Evolutionary conservation across 768 basidiomycete species (phyloP).

Genomic region (Auricularia sp.): DNA sequence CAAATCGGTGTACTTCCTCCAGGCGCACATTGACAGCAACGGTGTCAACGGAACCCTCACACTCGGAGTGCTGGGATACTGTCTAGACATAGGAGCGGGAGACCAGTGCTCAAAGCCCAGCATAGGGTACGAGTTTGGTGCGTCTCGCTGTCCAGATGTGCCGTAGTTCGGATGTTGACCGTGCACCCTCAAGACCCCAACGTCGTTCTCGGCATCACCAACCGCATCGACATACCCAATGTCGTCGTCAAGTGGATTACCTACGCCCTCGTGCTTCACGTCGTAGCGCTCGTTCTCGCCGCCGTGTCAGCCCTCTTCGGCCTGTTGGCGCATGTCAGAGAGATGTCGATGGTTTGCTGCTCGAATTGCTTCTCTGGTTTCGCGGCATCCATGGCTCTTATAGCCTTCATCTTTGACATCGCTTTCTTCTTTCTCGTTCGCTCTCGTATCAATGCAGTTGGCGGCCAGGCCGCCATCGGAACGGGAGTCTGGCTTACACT

Average conservation of each 20-base stretch:
- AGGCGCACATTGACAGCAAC: slow-evolving; percentile 46
- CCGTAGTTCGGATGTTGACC: neutral
- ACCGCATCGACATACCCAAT: slow-evolving; percentile 61
- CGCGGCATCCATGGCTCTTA: slow-evolving; percentile 64
- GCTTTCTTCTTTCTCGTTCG: slow-evolving; percentile 86
- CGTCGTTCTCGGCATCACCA: slow-evolving; percentile 58
- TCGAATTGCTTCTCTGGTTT: slow-evolving; percentile 75
- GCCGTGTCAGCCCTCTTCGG: slow-evolving; percentile 70
- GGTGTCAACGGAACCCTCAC: slow-evolving; percentile 53
- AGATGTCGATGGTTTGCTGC: slow-evolving; percentile 77
- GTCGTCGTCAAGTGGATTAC: slow-evolving; percentile 92
- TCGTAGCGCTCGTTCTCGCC: slow-evolving; percentile 72
- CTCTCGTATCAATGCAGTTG: slow-evolving; percentile 68
- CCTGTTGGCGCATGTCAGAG: slow-evolving; percentile 77
- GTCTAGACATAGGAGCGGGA: slow-evolving; percentile 43
- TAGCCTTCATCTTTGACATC: slow-evolving; percentile 90
- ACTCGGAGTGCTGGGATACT: slow-evolving; percentile 89
- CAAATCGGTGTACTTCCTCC: slow-evolving; percentile 84
- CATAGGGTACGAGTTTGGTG: slow-evolving; percentile 84
- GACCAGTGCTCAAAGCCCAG: slow-evolving; percentile 65
- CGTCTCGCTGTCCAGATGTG: slow-evolving; percentile 21
- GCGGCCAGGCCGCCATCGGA: slow-evolving; percentile 76
- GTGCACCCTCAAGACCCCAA: slow-evolving; percentile 56
- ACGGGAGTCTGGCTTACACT: slow-evolving; percentile 87
- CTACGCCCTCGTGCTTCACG: slow-evolving; percentile 84